These are phyloP conservation scores for Galerina sulciceps DNA, from an alignment of 768 basidiomycete species.

Conservation along the genomic window DNA sequence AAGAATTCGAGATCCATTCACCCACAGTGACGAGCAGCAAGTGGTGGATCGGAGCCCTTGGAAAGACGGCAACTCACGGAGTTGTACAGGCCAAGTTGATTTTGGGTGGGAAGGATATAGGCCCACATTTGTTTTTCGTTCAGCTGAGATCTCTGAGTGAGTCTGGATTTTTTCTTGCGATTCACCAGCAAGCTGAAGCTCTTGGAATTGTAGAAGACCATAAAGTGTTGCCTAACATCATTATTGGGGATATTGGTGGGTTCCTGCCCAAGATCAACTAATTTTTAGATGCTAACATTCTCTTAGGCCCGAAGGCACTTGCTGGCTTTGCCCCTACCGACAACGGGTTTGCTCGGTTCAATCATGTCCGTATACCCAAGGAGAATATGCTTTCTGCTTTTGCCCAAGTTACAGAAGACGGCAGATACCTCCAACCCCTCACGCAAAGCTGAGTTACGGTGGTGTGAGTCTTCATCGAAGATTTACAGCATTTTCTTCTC, in stretches of 20 bases:
- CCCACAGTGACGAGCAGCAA: constrained; percentile 77
- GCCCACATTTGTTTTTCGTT: constrained; percentile 78
- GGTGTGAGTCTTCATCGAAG: constrained; percentile 51
- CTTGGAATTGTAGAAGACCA: constrained; percentile 53
- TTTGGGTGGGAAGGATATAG: constrained; percentile 59
- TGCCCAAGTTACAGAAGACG: constrained; percentile 68
- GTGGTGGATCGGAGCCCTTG: constrained; percentile 83
- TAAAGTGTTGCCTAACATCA: constrained; percentile 60
- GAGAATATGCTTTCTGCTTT: constrained; percentile 79
- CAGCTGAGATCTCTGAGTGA: constrained; percentile 67
- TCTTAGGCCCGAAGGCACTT: constrained; percentile 62
- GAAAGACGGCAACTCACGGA: constrained; percentile 75
- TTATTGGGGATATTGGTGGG: constrained; percentile 70
- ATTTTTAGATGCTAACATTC: background rate
- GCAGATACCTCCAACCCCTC: constrained; percentile 69
- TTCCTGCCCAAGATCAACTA: too few relatives aligned
- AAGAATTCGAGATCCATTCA: constrained; percentile 77
- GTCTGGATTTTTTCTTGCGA: constrained; percentile 4
- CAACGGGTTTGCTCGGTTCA: constrained; percentile 71
- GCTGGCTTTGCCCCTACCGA: constrained; percentile 55
- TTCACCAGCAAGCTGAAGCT: background rate
- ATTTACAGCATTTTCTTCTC: background rate
- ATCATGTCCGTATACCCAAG: constrained; percentile 68
- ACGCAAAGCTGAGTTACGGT: constrained; percentile 76
- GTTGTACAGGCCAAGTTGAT: constrained; percentile 78